Conservation (phyloP, 768 basidiomycete species). For the Collybia nuda region DNA sequence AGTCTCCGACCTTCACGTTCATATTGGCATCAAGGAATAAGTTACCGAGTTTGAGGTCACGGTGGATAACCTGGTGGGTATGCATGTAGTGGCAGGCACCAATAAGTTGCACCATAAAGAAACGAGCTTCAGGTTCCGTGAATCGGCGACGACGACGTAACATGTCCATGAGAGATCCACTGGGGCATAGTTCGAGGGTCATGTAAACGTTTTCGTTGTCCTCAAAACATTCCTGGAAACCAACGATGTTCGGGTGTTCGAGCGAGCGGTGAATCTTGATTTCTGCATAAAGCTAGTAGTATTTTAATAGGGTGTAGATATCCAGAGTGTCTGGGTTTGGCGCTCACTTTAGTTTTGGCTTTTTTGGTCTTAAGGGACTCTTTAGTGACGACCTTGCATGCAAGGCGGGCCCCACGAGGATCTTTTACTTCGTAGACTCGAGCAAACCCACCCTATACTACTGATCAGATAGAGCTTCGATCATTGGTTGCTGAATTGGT, state of each 20-base stretch:
- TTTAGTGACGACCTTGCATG: conserved; percentile 96
- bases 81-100: conserved; percentile 99
- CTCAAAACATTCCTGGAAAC: conserved; percentile 93
- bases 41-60: conserved; percentile 96
- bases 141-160: conserved; percentile 84
- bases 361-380: conserved; percentile 91
- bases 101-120: conserved; percentile 91
- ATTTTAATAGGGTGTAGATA: background rate
- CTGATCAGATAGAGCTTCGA: conserved; percentile 23
- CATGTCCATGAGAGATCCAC: conserved; percentile 90
- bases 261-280: conserved; percentile 96
- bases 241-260: conserved; percentile 89
- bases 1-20: conserved; percentile 97
- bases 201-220: conserved; percentile 96
- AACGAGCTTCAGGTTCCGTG: conserved; percentile 90
- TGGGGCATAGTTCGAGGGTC: conserved; percentile 89
- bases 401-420: conserved; percentile 56
- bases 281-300: conserved; percentile 86
- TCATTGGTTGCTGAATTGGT: conserved; percentile 21
- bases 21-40: conserved; percentile 88
- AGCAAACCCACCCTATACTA: conserved; percentile 82
- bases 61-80: conserved; percentile 92
- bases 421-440: conserved; percentile 95
- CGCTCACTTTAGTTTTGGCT: conserved; percentile 88
- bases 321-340: background rate